Evolutionary conservation across 164 flowering plant species (phyloP), one percentile per base, ranked within the genome.

Genomic region (Stephania japonica): DNA sequence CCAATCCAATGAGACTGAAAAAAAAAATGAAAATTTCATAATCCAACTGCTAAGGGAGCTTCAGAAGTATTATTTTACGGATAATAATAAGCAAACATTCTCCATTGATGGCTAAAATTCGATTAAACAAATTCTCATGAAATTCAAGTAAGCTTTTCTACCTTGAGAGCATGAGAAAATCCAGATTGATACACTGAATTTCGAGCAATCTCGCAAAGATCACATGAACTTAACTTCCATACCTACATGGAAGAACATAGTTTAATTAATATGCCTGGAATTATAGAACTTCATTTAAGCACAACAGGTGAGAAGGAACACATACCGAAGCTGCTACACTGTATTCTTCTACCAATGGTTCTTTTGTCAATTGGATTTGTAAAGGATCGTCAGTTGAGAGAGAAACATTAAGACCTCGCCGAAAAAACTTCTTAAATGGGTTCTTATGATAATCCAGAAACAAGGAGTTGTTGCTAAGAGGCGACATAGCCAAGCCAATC

Each of bases 321-420:
- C 97, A 83, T 71, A 93, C 99, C 32, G 97, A 90, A 77, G 99
- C 99, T 79, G 99, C 99, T 63, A 96, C 89, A 75, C 99, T 96
- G 82, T 96, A 96, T 78, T 96, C 99, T 80, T 96, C 99, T 68
- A 96, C 98, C 79, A 96, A 75, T 1, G 99, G 94, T 75, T 96
- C 98, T 82, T 93, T 96, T 21, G 99, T 96, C 69, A 96, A 80
- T 84, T 96, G 99, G 68, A 96, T 93, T 83, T 93, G 99, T 44
- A 96, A 84, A 4, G 99, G 99, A 80, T 96, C 99, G 81, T 96
- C 99, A 5, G 98, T 91, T 1, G 99, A 96, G 26, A 96, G 95
- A 67, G 99, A 96, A 70, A 93, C 97, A 85, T 93, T 96, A 44
- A 96, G 94, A 49, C 99, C 99, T 19, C 99, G 81, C 6, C 79